phyloP scores from a whole-genome alignment of 352 stramenopile genomes.

The Aphanomyces cochlioides region DNA sequence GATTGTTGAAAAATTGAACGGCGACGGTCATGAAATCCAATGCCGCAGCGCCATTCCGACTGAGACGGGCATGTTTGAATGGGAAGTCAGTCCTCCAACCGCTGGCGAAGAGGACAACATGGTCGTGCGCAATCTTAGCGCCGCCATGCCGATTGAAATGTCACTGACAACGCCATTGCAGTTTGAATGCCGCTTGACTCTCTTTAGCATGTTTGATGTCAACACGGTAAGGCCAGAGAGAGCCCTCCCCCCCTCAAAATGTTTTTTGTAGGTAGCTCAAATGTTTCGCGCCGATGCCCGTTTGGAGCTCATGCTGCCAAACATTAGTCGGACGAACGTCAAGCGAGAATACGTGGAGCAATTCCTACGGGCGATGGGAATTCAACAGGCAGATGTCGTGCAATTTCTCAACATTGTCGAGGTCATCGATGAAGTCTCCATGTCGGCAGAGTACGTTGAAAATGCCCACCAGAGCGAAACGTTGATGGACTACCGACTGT shows the following conservation, averaged over 20 bases:
- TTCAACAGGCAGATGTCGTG: conserved; percentile 27
- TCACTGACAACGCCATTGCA: background rate
- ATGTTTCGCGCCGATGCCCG: conserved; percentile 10
- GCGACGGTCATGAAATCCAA: conserved; percentile 7
- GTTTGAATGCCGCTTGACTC: conserved; percentile 1
- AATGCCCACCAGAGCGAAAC: background rate
- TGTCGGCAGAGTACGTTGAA: background rate
- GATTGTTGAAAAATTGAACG: conserved; percentile 6
- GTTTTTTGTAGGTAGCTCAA: background rate
- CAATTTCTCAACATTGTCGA: conserved; percentile 31
- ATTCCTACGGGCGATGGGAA: conserved; percentile 27
- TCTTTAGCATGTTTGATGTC: conserved; percentile 17
- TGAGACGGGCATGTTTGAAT: conserved; percentile 12
- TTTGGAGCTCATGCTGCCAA: conserved; percentile 32
- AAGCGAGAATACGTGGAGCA: conserved; percentile 24
- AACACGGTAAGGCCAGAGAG: conserved; percentile 1
- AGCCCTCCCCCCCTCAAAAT: background rate
- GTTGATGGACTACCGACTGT: conserved; percentile 3
- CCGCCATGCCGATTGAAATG: conserved; percentile 3
- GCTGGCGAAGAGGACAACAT: background rate
- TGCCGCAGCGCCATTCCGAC: conserved; percentile 4
- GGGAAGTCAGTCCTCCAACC: background rate
- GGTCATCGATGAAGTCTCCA: background rate
- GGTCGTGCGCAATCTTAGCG: background rate
- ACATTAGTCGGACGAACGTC: conserved; percentile 34